A percentile compares a stretch with the other conserved stretches of the same genome.
Evolutionary conservation across 805 yeast genomes (phyloP).

Genomic region (Candida tallmaniae): DNA sequence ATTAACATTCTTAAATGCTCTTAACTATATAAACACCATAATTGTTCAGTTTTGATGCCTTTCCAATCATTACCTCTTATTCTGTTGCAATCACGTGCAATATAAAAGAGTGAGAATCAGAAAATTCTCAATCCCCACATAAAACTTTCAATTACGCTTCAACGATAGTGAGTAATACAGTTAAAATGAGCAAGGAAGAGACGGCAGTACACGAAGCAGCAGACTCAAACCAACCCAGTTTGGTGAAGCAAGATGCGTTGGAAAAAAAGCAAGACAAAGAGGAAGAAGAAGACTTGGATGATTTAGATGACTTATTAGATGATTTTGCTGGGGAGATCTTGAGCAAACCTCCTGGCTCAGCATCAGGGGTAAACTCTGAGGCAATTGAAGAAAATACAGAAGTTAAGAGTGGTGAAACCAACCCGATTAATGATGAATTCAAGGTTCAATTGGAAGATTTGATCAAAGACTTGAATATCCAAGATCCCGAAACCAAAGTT

Average conservation of each 20-base stretch:
- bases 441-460: conserved; percentile 37
- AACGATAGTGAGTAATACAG: too few relatives aligned
- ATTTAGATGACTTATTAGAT: conserved; percentile 78
- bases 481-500: conserved; percentile 48
- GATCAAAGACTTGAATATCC: conserved; percentile 43
- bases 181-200: too few relatives aligned
- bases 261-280: neutral
- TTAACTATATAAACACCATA: too few relatives aligned
- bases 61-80: too few relatives aligned
- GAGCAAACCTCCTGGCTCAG: conserved; percentile 56
- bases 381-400: conserved; percentile 18
- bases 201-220: too few relatives aligned
- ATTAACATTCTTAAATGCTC: too few relatives aligned
- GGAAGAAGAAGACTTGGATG: conserved; percentile 56
- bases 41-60: too few relatives aligned
- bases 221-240: too few relatives aligned
- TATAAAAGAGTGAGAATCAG: too few relatives aligned
- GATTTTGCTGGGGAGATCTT: conserved; percentile 74
- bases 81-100: too few relatives aligned
- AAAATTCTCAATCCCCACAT: too few relatives aligned
- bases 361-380: conserved; percentile 2
- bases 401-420: conserved; percentile 23
- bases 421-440: conserved; percentile 28
- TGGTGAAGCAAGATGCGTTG: neutral
- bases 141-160: too few relatives aligned